Evolutionary conservation across 106 monocot species (phyloP).

Genomic region (Dioscorea zingiberensis): DNA sequence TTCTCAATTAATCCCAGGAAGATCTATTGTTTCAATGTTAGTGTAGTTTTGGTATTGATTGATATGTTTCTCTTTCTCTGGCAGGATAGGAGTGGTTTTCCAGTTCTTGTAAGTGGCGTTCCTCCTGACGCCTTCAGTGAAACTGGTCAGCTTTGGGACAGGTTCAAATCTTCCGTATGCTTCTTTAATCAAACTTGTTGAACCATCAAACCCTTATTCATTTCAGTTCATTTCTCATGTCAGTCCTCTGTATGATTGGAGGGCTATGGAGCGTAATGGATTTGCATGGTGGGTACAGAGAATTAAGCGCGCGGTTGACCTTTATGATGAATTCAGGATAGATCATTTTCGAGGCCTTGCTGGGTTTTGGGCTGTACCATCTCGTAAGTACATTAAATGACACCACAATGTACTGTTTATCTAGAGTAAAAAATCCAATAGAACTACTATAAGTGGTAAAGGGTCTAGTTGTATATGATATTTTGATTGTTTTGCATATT

Average conservation of each 20-base stretch:
- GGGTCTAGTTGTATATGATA: no score
- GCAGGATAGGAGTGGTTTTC: constrained; percentile 77
- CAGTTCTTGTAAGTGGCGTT: constrained; percentile 91
- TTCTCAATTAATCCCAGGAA: neutral
- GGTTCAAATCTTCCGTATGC: constrained; percentile 24
- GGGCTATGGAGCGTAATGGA: constrained; percentile 76
- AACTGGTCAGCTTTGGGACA: constrained; percentile 98
- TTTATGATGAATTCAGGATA: constrained; percentile 94
- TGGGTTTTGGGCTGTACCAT: constrained; percentile 93
- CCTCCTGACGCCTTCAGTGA: constrained; percentile 97
- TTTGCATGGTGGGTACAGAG: constrained; percentile 96
- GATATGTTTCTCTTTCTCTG: neutral
- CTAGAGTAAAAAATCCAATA: no score
- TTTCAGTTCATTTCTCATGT: constrained; percentile 1
- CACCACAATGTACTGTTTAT: neutral
- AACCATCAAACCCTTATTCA: neutral
- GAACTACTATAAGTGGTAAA: no score
- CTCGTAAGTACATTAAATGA: constrained; percentile 34
- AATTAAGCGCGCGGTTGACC: constrained; percentile 82
- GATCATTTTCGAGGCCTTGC: constrained; percentile 95
- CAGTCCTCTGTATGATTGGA: constrained; percentile 98
- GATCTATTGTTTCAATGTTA: no score
- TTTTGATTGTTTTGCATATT: neutral
- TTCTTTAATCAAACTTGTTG: neutral
- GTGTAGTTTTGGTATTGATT: no score